Evolutionary conservation across 2,329 filamentous ascomycete genomes (phyloP).

Genomic region (Passalora sequoiae): DNA sequence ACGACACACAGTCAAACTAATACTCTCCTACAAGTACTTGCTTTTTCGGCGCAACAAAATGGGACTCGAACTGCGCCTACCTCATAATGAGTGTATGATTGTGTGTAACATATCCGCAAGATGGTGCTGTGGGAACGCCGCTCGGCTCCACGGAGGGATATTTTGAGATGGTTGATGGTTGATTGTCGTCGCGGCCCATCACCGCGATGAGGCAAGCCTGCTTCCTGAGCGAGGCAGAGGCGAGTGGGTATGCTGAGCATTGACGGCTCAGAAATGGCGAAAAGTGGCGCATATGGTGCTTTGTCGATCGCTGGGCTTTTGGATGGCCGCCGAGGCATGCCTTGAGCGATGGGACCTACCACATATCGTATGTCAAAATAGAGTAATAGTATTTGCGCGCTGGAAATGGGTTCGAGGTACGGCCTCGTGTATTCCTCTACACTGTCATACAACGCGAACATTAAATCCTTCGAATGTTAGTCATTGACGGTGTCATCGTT

Average conservation of each 20-base stretch:
- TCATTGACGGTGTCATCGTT: no score
- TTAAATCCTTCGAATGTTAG: no score
- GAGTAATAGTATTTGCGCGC: neutral
- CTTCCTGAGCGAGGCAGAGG: neutral
- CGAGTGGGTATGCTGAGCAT: neutral
- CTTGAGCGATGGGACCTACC: neutral
- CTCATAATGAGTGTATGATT: conserved; percentile 4
- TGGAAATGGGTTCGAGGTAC: no score
- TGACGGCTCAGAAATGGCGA: no score
- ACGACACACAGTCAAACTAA: neutral
- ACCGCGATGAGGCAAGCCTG: neutral
- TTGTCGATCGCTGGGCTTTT: neutral
- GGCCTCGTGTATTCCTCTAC: no score
- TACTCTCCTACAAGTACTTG: neutral
- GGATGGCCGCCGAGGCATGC: neutral
- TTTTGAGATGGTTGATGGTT: no score
- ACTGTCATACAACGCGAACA: no score
- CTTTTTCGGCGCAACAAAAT: neutral
- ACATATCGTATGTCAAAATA: neutral
- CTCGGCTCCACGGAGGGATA: no score
- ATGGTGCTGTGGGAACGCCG: neutral
- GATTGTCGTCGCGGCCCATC: neutral
- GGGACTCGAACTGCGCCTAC: neutral
- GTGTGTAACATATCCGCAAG: conserved; percentile 2
- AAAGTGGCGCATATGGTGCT: neutral